These are phyloP conservation scores for Cytospora piceicola DNA, from an alignment of 2,329 filamentous ascomycete genomes.

Conservation along the genomic window DNA sequence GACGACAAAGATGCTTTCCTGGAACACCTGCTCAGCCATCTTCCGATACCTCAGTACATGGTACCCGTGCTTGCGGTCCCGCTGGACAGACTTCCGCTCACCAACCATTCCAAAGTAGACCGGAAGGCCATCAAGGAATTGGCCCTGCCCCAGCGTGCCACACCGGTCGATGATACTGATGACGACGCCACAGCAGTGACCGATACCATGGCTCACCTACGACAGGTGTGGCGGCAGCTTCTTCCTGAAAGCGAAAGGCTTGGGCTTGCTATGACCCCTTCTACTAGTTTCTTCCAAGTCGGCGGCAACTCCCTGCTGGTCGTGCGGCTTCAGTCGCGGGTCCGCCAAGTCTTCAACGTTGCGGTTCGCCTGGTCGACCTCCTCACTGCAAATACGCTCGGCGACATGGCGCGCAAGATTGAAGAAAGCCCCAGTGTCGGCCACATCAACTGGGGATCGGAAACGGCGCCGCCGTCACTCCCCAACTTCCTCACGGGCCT, in stretches of 20 bases:
- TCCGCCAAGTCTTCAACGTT: conserved; percentile 42
- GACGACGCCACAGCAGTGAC: conserved; percentile 1
- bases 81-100: conserved; percentile 39
- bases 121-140: conserved; percentile 36
- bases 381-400: conserved; percentile 44
- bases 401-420: conserved; percentile 43
- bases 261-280: conserved; percentile 37
- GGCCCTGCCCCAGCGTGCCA: conserved; percentile 31
- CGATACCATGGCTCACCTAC: conserved; percentile 2
- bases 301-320: conserved; percentile 49
- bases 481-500: conserved; percentile 9
- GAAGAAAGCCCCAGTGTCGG: too few species aligned
- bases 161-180: too few species aligned
- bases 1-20: conserved; percentile 23
- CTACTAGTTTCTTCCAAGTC: conserved; percentile 46
- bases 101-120: conserved; percentile 40
- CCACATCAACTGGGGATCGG: conserved; percentile 5
- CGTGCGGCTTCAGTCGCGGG: conserved; percentile 42
- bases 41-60: conserved; percentile 43
- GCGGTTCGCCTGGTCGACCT: conserved; percentile 42
- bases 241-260: conserved; percentile 33
- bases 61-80: conserved; percentile 37
- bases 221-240: conserved; percentile 30
- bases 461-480: conserved; percentile 13
- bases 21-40: conserved; percentile 23